Percentiles rank a stretch among this genome's conserved stretches.
Conservation (phyloP, 1,139 yeast species). For the Nadsonia commutata region DNA sequence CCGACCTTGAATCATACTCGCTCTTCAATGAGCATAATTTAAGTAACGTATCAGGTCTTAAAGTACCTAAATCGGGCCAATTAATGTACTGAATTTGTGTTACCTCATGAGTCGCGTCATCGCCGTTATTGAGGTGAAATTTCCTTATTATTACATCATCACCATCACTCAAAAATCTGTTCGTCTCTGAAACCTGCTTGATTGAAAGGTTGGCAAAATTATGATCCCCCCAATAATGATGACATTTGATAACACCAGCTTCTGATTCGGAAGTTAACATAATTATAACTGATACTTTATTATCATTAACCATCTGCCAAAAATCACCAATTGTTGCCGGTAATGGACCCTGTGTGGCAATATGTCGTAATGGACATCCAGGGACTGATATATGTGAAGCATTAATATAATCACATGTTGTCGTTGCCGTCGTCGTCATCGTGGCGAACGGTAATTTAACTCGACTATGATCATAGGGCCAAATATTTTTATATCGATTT, state of each 20-base stretch:
- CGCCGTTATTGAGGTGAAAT: slow-evolving; percentile 9
- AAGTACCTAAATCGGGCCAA: slow-evolving; percentile 68
- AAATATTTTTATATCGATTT: slow-evolving; percentile 67
- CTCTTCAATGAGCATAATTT: too few species aligned
- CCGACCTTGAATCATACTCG: too few species aligned
- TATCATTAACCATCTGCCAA: slow-evolving; percentile 59
- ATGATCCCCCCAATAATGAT: slow-evolving; percentile 37
- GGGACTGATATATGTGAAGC: slow-evolving; percentile 37
- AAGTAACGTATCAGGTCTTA: slow-evolving; percentile 5
- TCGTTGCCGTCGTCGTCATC: too few species aligned
- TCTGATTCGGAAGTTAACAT: slow-evolving; percentile 51
- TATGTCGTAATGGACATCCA: slow-evolving; percentile 31
- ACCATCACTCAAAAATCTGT: slow-evolving; percentile 5
- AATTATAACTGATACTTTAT: slow-evolving; percentile 47
- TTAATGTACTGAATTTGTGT: slow-evolving; percentile 54
- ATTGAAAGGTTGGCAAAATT: slow-evolving; percentile 5
- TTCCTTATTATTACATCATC: slow-evolving; percentile 13
- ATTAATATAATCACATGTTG: slow-evolving; percentile 48
- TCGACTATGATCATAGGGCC: slow-evolving; percentile 71
- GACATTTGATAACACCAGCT: slow-evolving; percentile 38
- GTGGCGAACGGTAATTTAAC: too few species aligned
- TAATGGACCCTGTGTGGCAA: slow-evolving; percentile 82
- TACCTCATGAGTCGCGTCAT: slow-evolving; percentile 18
- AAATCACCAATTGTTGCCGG: slow-evolving; percentile 65
- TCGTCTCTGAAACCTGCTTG: background rate